Evolutionary conservation across 2,329 filamentous ascomycete genomes (phyloP), one percentile per base, ranked within the genome.

Genomic region (Cordyceps javanica): DNA sequence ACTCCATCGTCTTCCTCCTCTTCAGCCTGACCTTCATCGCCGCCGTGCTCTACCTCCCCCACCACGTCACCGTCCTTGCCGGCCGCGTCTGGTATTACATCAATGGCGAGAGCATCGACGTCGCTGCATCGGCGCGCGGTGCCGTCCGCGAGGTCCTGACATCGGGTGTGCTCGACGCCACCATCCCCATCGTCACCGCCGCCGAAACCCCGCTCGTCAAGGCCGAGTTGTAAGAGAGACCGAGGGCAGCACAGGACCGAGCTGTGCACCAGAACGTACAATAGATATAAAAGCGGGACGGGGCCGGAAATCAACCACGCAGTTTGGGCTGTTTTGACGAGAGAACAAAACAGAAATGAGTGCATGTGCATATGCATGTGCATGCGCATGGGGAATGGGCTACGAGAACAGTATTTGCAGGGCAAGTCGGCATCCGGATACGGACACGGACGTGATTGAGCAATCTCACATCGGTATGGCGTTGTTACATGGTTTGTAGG

Each of bases 71-170:
- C 67, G 88, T 90, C 70, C 87, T 99, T 66, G 83, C 87, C 68
- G 85, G 86, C 69, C 89, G 93, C 69, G 87, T 91, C 55, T 96
- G 90, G 83, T 99, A 97, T 79, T 99, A 99, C 79, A 90, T 91
- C 72, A 87, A 87, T 63, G 94, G 94, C 64, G 91, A 96, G 69
- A 81, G 84, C 65, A 80, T 78, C 59, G 76, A 80, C 59, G 73
- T 79, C 44, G 76, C 64, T 3, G 67, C 66, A 23, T 68, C 67
- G 19, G 68, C 70, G 30, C 64, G 67, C 16, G 67, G 70, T 48
- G 67, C 65, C 13, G 64, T 73, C 41, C 69, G 46, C 19, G 50
- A 52, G n/a, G 49, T 55, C 36, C 10, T 58, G 32, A 66, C 69
- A 25, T 67, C 65, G 39, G 66, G 67, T 41, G 66, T 67, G 38